These are phyloP conservation scores for Arthrobotrys conoides DNA, from an alignment of 2,329 filamentous ascomycete species.

Conservation along the genomic window DNA sequence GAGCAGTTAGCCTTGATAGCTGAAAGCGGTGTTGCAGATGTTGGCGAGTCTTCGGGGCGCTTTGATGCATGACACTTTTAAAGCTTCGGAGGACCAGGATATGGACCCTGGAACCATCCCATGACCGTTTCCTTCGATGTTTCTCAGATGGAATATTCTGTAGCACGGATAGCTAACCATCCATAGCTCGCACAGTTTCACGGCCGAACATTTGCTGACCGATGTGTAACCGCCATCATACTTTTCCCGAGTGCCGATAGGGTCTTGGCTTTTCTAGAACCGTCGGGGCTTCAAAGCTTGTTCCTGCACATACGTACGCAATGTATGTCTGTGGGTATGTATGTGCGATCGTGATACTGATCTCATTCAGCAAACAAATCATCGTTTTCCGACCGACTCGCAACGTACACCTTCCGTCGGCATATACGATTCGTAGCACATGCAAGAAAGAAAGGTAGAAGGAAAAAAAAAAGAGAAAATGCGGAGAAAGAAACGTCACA, in stretches of 20 bases:
- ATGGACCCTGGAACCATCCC: constrained; percentile 33
- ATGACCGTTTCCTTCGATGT: constrained; percentile 29
- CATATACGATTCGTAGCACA: constrained; percentile 22
- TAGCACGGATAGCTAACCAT: constrained; percentile 19
- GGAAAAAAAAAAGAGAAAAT: not conserved
- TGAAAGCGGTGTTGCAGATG: constrained; percentile 24
- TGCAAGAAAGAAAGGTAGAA: not conserved
- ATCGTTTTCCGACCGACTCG: constrained; percentile 16
- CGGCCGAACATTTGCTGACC: constrained; percentile 21
- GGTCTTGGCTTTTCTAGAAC: constrained; percentile 8
- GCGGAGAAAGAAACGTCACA: constrained; percentile 36
- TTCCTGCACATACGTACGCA: not conserved
- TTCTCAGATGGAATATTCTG: constrained; percentile 47
- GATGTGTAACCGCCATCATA: constrained; percentile 23
- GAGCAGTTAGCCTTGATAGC: not conserved
- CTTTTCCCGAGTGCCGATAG: constrained; percentile 32
- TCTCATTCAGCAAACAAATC: constrained; percentile 20
- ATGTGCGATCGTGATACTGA: constrained; percentile 29
- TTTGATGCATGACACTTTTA: constrained; percentile 39
- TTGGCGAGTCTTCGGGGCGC: constrained; percentile 37
- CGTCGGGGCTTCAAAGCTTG: constrained; percentile 7
- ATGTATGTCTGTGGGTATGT: too few relatives aligned
- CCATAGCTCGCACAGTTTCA: constrained; percentile 2
- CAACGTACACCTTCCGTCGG: constrained; percentile 13
- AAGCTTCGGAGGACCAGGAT: constrained; percentile 26